Conservation (phyloP, 75 land plant genomes). For the Cryptomeria japonica region DNA sequence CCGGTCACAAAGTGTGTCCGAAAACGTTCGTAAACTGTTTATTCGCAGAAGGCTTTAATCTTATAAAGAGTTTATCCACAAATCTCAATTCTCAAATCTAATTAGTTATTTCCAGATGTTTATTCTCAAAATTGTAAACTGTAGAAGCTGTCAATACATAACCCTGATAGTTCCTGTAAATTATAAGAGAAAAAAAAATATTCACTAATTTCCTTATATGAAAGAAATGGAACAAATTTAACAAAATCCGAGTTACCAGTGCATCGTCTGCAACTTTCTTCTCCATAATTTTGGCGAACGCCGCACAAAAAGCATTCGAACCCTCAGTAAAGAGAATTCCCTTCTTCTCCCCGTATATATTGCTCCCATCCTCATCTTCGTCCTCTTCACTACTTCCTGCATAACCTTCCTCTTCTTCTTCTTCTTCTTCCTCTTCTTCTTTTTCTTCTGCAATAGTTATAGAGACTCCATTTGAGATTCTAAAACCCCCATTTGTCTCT, state of each 20-base stretch:
- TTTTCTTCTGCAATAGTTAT: background rate
- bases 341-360: conserved; percentile 32
- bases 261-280: conserved; percentile 36
- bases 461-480: background rate
- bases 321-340: conserved; percentile 43
- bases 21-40: background rate
- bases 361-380: conserved; percentile 21
- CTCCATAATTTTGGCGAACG: conserved; percentile 66
- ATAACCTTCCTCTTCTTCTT: background rate
- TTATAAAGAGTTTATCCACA: background rate
- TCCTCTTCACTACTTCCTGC: conserved; percentile 20
- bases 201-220: background rate
- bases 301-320: conserved; percentile 46
- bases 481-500: background rate
- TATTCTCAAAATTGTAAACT: background rate
- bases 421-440: background rate
- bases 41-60: background rate
- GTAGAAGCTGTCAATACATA: background rate
- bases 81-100: background rate
- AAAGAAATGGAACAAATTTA: background rate
- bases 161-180: background rate
- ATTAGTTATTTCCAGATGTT: background rate
- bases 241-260: conserved; percentile 23
- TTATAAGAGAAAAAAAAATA: background rate
- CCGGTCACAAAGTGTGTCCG: background rate